phyloP scores from a whole-genome alignment of 495 filamentous ascomycete species.

The Articulospora tetracladia region DNA sequence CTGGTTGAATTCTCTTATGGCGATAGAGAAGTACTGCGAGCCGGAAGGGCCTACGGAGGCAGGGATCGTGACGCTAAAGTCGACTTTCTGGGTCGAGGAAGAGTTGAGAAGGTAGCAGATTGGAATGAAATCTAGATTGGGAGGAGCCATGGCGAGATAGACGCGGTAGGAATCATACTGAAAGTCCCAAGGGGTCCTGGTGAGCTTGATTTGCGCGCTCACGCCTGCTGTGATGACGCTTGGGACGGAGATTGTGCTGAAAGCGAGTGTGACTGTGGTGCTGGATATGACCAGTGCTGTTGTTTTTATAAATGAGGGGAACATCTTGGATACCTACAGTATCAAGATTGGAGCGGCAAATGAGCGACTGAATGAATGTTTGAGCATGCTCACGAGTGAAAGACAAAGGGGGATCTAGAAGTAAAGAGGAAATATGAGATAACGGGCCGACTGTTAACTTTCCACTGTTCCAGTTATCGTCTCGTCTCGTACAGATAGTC shows the following conservation, averaged over 20 bases:
- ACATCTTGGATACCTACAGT: neutral
- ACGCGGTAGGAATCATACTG: slow-evolving; percentile 16
- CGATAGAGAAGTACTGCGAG: slow-evolving; percentile 15
- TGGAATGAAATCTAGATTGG: slow-evolving; percentile 8
- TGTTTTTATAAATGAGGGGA: neutral
- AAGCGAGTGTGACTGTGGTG: neutral
- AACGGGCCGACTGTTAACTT: no score
- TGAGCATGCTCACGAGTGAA: neutral
- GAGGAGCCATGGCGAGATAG: slow-evolving; percentile 17
- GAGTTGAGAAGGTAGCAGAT: slow-evolving; percentile 26
- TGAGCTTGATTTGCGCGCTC: neutral
- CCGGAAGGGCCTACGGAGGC: slow-evolving; percentile 22
- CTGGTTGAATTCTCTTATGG: slow-evolving; percentile 14
- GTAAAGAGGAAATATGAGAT: neutral
- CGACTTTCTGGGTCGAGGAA: slow-evolving; percentile 1
- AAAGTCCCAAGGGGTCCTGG: slow-evolving; percentile 8
- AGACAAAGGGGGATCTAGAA: neutral
- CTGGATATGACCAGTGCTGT: neutral
- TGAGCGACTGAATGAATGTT: neutral
- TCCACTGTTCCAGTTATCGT: no score
- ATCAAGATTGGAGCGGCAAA: neutral
- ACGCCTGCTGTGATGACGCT: neutral
- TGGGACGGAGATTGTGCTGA: neutral
- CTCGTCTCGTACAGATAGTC: no score
- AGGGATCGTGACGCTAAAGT: slow-evolving; percentile 19